Percentiles rank a stretch among this genome's conserved stretches.
Evolutionary conservation across 352 stramenopile genomes (phyloP).

Genomic region (Globisporangium spiculum): DNA sequence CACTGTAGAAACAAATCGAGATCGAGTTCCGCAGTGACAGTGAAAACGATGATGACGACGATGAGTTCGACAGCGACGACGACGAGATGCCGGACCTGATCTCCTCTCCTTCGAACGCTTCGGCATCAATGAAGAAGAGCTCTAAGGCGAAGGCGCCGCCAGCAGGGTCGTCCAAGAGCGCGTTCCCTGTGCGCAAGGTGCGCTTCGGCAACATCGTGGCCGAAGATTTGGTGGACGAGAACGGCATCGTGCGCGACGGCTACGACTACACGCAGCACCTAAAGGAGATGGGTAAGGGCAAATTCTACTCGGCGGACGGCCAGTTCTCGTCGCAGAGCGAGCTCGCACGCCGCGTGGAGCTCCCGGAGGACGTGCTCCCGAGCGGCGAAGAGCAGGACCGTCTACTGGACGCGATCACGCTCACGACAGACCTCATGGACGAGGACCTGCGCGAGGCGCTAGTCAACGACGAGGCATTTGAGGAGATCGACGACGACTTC

Average conservation of each 20-base stretch:
- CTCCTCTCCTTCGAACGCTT: constrained; percentile 19
- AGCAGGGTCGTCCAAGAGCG: constrained; percentile 15
- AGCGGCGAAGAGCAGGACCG: constrained; percentile 69
- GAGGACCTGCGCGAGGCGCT: constrained; percentile 79
- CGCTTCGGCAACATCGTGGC: constrained; percentile 61
- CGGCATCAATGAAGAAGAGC: constrained; percentile 15
- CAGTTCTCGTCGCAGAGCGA: constrained; percentile 62
- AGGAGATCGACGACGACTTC: constrained; percentile 92
- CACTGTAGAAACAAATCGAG: constrained; percentile 47
- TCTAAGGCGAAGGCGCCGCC: constrained; percentile 17
- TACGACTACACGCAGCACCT: constrained; percentile 94
- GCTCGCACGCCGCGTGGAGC: constrained; percentile 56
- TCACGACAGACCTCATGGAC: constrained; percentile 88
- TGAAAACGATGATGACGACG: constrained; percentile 34
- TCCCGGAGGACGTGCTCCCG: constrained; percentile 67
- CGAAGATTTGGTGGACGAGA: constrained; percentile 80
- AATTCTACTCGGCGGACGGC: constrained; percentile 74
- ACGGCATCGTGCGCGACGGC: constrained; percentile 88
- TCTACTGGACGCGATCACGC: constrained; percentile 79
- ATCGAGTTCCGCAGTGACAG: constrained; percentile 58
- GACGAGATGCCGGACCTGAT: constrained; percentile 60
- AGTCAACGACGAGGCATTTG: constrained; percentile 80
- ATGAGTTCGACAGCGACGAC: constrained; percentile 40
- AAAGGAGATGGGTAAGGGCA: constrained; percentile 87
- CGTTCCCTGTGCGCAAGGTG: constrained; percentile 59